Evolutionary conservation across 148 eudicot species (phyloP).

Genomic region (Bassia scoparia): DNA sequence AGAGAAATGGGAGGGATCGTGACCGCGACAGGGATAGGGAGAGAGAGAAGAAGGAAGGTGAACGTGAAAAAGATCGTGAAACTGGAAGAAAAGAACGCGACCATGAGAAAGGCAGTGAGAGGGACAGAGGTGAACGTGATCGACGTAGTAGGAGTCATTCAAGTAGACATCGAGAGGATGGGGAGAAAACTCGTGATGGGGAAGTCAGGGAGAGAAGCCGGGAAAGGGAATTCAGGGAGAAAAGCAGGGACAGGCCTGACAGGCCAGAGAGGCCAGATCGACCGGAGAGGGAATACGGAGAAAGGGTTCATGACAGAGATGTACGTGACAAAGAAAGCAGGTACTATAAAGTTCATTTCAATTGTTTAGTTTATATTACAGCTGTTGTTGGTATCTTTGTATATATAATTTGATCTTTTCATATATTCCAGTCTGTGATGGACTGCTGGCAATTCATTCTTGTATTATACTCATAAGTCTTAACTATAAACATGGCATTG

Average conservation of each 20-base stretch:
- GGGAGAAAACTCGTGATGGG: conserved; percentile 35
- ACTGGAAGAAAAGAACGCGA: conserved; percentile 19
- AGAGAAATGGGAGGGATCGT: conserved; percentile 39
- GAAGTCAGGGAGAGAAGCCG: conserved; percentile 40
- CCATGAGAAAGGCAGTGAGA: conserved; percentile 28
- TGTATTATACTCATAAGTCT: neutral
- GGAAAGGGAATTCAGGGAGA: conserved; percentile 41
- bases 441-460: neutral
- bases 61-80: conserved; percentile 31
- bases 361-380: neutral
- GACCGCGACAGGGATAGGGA: conserved; percentile 37
- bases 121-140: conserved; percentile 33
- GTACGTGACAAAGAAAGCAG: conserved; percentile 33
- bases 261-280: conserved; percentile 44
- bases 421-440: neutral
- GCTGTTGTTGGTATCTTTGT: neutral
- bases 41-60: conserved; percentile 29
- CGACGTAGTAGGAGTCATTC: conserved; percentile 51
- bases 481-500: neutral
- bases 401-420: neutral
- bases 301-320: conserved; percentile 21
- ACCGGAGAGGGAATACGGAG: conserved; percentile 20
- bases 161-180: conserved; percentile 44
- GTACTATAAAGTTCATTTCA: conserved; percentile 3
- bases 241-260: conserved; percentile 36